These are phyloP conservation scores for Mollisiaceae sp. DNA, from an alignment of 2,329 filamentous ascomycete genomes.

Conservation along the genomic window DNA sequence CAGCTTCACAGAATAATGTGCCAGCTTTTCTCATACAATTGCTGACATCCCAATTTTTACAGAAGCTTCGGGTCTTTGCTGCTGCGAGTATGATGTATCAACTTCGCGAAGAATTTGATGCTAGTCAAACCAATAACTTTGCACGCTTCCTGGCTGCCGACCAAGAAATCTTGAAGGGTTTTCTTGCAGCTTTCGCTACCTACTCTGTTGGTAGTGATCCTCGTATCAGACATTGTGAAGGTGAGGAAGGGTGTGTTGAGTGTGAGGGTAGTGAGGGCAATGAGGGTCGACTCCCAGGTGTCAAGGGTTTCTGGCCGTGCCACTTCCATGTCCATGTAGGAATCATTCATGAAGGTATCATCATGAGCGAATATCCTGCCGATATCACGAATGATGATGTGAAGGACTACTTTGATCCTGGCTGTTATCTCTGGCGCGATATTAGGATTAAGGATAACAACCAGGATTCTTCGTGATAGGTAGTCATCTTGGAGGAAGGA, in stretches of 20 bases:
- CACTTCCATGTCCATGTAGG: slow-evolving; percentile 12
- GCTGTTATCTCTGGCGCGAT: not conserved
- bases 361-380: not conserved
- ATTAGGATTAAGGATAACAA: not conserved
- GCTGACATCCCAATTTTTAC: not conserved
- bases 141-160: slow-evolving; percentile 13
- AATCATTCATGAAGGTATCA: not conserved
- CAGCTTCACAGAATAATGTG: not conserved
- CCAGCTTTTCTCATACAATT: not conserved
- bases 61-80: not conserved
- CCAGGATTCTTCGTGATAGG: too few relatives aligned
- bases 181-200: slow-evolving; percentile 21
- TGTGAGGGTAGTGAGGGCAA: slow-evolving; percentile 10
- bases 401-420: not conserved
- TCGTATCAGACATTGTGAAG: slow-evolving; percentile 29
- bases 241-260: slow-evolving; percentile 21
- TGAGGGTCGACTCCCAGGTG: not conserved
- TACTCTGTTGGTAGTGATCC: slow-evolving; percentile 27
- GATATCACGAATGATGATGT: not conserved
- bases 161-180: slow-evolving; percentile 26
- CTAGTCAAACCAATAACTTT: slow-evolving; percentile 10
- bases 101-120: not conserved
- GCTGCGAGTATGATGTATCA: not conserved
- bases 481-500: too few relatives aligned
- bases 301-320: slow-evolving; percentile 26